Base-by-base conservation (phyloP, 1,284 basidiomycete species). In the Melanopsichium pennsylvanicum region DNA sequence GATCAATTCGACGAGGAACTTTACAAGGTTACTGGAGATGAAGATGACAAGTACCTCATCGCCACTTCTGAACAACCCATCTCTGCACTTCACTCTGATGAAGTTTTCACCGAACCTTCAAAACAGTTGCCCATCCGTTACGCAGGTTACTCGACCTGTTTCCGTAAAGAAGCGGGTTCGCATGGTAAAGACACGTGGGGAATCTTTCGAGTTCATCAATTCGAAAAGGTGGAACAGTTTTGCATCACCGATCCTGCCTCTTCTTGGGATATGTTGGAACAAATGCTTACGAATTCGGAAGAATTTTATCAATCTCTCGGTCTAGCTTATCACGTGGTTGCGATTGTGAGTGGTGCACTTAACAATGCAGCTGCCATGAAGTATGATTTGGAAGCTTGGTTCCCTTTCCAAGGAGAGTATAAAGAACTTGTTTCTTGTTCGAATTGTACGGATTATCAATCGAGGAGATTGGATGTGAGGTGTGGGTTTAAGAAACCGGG, bases 151-250 rank as follows among this genome's bases (percentile, higher is more conserved):
- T 87, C 86, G 76, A 98, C 95, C n/a, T 98, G 95, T 82, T 99
- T 99, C 89, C 88, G 96, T 40, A 98, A 97, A 83, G 95, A 99
- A 84, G 95, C 95, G 4, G 96, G 95, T 40, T 90, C 92, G 5
- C 92, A 93, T 37, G 96, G 96, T 13, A 90, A 93, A 54, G 96
- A 99, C 79, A 97, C 96, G 84, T 97, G 95, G 93, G 96, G 95
- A 57, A 97, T 97, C 83, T 98, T 98, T 88, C 91, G 96, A 31
- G 94, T 98, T 45, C 96, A 99, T 82, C 96, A 99, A 83, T 99
- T 99, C 75, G 96, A 99, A 84, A 99, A 99, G 84, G 87, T 99
- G 46, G 96, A 99, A 82, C 86, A 87, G 81, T 98, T 98, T 84
- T 89, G 90, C 84, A 87, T 99, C 74, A 97, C 94, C 19, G 90